These are phyloP conservation scores for Trypanosoma boissoni DNA, from an alignment of 208 protist genomes.

Conservation along the genomic window DNA sequence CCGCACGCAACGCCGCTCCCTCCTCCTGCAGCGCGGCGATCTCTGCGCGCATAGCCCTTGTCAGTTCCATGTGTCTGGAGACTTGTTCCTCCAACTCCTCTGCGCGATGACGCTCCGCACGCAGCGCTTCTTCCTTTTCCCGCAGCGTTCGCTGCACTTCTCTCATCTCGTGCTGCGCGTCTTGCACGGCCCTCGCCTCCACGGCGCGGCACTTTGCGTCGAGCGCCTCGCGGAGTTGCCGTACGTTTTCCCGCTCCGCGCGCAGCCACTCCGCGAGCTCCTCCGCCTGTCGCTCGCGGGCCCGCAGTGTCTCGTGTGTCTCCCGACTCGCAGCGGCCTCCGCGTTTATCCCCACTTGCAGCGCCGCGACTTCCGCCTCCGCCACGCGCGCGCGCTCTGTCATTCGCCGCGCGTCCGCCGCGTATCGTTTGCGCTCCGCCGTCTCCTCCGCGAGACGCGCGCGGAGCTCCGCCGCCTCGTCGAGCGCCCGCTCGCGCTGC, in stretches of 20 bases:
- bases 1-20: too few relatives aligned
- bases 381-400: constrained; percentile 7
- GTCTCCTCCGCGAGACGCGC: constrained; percentile 19
- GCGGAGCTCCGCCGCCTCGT: constrained; percentile 23
- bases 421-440: constrained; percentile 13
- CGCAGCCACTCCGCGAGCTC: background rate
- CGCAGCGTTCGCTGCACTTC: constrained; percentile 7
- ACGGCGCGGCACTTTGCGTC: too few relatives aligned
- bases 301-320: too few relatives aligned
- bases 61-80: background rate
- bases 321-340: too few relatives aligned
- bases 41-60: too few relatives aligned
- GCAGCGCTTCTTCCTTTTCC: constrained; percentile 9
- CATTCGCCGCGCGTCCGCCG: constrained; percentile 16
- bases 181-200: background rate
- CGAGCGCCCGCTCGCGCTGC: constrained; percentile 2
- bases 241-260: background rate
- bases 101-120: background rate
- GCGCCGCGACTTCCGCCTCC: constrained; percentile 1
- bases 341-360: background rate
- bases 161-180: background rate
- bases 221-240: too few relatives aligned
- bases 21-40: too few relatives aligned
- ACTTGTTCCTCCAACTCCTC: background rate
- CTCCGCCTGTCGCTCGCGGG: background rate